phyloP scores from a whole-genome alignment of 768 basidiomycete species.

The Macrolepiota fuliginosa region DNA sequence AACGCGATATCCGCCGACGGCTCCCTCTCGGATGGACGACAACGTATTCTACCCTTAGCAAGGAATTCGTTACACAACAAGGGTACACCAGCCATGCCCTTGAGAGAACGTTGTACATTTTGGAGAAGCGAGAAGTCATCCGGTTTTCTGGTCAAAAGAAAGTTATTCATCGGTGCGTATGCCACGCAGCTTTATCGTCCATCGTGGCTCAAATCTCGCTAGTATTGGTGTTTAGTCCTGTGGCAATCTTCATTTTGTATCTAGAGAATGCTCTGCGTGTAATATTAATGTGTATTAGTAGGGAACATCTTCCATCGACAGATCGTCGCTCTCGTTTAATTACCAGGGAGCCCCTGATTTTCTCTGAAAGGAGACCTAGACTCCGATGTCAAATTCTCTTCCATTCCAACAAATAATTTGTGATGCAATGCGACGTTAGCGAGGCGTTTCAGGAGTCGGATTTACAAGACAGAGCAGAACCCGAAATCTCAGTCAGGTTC shows the following conservation, averaged over 20 bases:
- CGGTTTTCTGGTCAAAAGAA: conserved; percentile 75
- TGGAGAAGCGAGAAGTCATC: conserved; percentile 96
- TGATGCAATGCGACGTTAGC: conserved; percentile 6
- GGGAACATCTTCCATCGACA: background rate
- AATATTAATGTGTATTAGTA: conserved; percentile 8
- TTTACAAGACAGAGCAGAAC: background rate
- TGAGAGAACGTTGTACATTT: conserved; percentile 83
- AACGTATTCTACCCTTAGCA: conserved; percentile 88
- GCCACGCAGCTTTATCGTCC: background rate
- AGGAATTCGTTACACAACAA: conserved; percentile 92
- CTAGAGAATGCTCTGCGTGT: background rate
- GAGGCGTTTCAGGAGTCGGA: conserved; percentile 4
- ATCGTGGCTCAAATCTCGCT: background rate
- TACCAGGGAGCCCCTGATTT: background rate
- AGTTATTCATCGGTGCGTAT: conserved; percentile 14
- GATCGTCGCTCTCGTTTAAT: background rate
- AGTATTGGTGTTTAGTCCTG: conserved; percentile 11
- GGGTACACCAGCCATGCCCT: conserved; percentile 89
- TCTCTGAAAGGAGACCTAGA: background rate
- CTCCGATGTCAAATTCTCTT: background rate
- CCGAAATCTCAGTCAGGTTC: background rate
- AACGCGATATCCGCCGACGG: conserved; percentile 78
- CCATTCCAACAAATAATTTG: background rate
- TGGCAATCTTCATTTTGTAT: background rate
- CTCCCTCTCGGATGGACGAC: conserved; percentile 96